Evolutionary conservation across 768 basidiomycete genomes (phyloP).

Genomic region (Calocybe gangraenosa): DNA sequence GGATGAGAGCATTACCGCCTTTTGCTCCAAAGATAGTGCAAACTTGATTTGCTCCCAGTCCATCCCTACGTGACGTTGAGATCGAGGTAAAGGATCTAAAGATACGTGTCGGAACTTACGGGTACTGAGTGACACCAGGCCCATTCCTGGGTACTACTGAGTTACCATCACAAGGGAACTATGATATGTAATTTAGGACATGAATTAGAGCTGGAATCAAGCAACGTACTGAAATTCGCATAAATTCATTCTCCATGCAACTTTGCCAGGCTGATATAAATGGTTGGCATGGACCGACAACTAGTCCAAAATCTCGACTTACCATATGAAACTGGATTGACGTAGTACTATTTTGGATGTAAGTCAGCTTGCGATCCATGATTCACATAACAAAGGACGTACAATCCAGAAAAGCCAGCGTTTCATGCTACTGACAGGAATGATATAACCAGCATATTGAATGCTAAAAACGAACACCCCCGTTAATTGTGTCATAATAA

Average conservation of each 20-base stretch:
- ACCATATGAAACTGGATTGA: constrained; percentile 77
- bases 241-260: constrained; percentile 85
- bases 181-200: constrained; percentile 4
- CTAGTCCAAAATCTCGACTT: constrained; percentile 6
- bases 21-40: constrained; percentile 72
- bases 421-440: constrained; percentile 68
- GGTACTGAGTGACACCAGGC: constrained; percentile 52
- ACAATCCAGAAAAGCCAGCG: constrained; percentile 86
- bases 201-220: constrained; percentile 7
- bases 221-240: constrained; percentile 52
- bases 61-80: constrained; percentile 29
- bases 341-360: constrained; percentile 52
- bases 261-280: constrained; percentile 59
- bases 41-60: constrained; percentile 63
- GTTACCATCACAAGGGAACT: constrained; percentile 63
- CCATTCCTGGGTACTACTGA: constrained; percentile 65
- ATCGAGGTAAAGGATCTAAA: constrained; percentile 13
- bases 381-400: constrained; percentile 20
- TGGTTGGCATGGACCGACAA: not conserved
- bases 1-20: constrained; percentile 50
- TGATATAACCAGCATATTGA: constrained; percentile 66
- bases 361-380: constrained; percentile 6
- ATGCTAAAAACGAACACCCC: constrained; percentile 28
- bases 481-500: not conserved
- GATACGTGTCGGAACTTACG: constrained; percentile 35